A percentile compares a stretch with the other conserved stretches of the same genome.
Conservation (phyloP, 306 rosid genomes). For the Rosa multiflora region DNA sequence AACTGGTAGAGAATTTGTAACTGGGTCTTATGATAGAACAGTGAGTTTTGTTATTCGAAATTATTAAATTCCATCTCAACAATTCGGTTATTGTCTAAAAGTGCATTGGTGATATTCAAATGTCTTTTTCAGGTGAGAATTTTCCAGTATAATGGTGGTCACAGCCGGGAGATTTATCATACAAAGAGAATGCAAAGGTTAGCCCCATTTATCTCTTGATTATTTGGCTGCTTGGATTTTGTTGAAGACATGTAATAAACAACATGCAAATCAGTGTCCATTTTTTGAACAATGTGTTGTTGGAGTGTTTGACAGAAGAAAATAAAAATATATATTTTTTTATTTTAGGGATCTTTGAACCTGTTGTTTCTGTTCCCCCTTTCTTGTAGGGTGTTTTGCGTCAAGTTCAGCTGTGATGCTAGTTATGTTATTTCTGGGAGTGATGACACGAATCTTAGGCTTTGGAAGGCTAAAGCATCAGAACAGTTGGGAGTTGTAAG, state of each 20-base stretch:
- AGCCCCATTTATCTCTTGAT: not conserved
- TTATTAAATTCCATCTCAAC: not conserved
- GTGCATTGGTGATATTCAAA: not conserved
- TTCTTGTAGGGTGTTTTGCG: slow-evolving; percentile 79
- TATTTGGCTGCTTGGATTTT: slow-evolving; percentile 7
- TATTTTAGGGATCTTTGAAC: not conserved
- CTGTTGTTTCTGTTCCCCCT: not conserved
- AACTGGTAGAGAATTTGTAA: slow-evolving; percentile 96
- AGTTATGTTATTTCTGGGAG: slow-evolving; percentile 94
- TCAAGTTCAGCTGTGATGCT: slow-evolving; percentile 88
- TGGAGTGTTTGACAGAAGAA: not conserved
- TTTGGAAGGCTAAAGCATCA: slow-evolving; percentile 97
- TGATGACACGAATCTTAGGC: slow-evolving; percentile 92
- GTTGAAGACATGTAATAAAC: not conserved
- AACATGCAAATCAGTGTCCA: not conserved
- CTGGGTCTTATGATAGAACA: slow-evolving; percentile 96
- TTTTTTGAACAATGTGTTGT: not conserved
- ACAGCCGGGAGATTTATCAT: slow-evolving; percentile 90
- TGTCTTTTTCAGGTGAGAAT: slow-evolving; percentile 60
- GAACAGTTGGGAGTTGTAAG: slow-evolving; percentile 97
- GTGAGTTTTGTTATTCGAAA: slow-evolving; percentile 51
- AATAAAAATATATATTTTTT: not conserved
- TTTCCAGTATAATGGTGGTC: slow-evolving; percentile 86
- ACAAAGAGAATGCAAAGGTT: slow-evolving; percentile 98
- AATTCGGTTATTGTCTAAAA: not conserved